These are phyloP conservation scores for Psilocybe sp. DNA, from an alignment of 768 basidiomycete genomes.

Conservation along the genomic window DNA sequence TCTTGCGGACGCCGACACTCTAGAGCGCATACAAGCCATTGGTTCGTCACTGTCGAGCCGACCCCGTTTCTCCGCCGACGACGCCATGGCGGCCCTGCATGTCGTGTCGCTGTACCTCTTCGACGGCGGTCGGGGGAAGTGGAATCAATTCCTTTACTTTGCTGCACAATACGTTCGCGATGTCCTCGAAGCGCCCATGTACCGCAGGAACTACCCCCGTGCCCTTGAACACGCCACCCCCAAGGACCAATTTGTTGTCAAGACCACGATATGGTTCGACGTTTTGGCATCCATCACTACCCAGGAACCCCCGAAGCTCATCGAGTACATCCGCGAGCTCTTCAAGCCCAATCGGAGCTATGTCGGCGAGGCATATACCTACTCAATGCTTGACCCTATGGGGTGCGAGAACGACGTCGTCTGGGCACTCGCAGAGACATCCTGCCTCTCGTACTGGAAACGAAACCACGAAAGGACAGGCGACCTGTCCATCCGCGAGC, in stretches of 20 bases:
- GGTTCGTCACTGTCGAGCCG: slow-evolving; percentile 11
- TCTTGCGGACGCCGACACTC: slow-evolving; percentile 21
- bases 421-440: slow-evolving; percentile 76
- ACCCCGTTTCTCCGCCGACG: slow-evolving; percentile 44
- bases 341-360: slow-evolving; percentile 47
- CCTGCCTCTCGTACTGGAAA: slow-evolving; percentile 68
- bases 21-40: slow-evolving; percentile 24
- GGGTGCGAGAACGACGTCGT: slow-evolving; percentile 80
- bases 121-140: slow-evolving; percentile 68
- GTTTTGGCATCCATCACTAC: slow-evolving; percentile 77
- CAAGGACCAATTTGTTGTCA: slow-evolving; percentile 72
- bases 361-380: slow-evolving; percentile 36
- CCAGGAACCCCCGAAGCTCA: slow-evolving; percentile 54
- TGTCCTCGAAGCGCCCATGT: slow-evolving; percentile 38
- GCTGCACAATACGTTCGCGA: slow-evolving; percentile 53
- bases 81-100: slow-evolving; percentile 77
- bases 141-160: slow-evolving; percentile 64
- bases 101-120: slow-evolving; percentile 77
- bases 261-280: slow-evolving; percentile 86
- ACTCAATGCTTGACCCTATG: slow-evolving; percentile 82
- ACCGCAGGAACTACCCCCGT: slow-evolving; percentile 38
- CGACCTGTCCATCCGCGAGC: slow-evolving; percentile 54
- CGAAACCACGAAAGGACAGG: slow-evolving; percentile 33
- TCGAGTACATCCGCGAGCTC: slow-evolving; percentile 51
- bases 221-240: slow-evolving; percentile 38